These are phyloP conservation scores for Nakaseomyces nivariensis DNA, from an alignment of 1,139 yeast species.

Conservation along the genomic window DNA sequence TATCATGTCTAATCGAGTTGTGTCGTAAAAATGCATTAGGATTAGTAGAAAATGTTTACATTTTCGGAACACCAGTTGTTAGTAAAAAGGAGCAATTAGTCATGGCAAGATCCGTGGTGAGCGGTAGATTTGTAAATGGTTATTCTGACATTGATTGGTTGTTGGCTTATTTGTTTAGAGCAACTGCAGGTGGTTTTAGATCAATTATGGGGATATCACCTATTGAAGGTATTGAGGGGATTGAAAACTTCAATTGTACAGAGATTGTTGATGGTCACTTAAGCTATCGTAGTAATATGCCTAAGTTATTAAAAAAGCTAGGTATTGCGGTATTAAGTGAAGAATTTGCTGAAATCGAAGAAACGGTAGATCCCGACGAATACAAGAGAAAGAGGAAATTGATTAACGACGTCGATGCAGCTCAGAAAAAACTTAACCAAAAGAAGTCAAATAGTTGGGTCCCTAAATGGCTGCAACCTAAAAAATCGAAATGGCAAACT, in stretches of 20 bases:
- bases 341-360: slow-evolving; percentile 91
- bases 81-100: slow-evolving; percentile 70
- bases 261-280: slow-evolving; percentile 88
- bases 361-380: slow-evolving; percentile 78
- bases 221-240: slow-evolving; percentile 48
- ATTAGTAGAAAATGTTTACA: slow-evolving; percentile 73
- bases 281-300: slow-evolving; percentile 92
- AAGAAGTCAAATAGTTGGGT: slow-evolving; percentile 37
- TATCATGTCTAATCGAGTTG: slow-evolving; percentile 79
- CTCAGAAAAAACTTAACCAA: slow-evolving; percentile 50
- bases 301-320: slow-evolving; percentile 54
- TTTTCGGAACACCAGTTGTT: slow-evolving; percentile 86
- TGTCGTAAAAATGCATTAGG: slow-evolving; percentile 85
- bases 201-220: slow-evolving; percentile 86
- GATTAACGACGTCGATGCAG: slow-evolving; percentile 76
- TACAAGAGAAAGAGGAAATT: slow-evolving; percentile 71
- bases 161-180: slow-evolving; percentile 86
- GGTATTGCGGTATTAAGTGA: slow-evolving; percentile 83
- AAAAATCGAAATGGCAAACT: slow-evolving; percentile 47
- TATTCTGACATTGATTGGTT: slow-evolving; percentile 94
- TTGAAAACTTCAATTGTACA: slow-evolving; percentile 83
- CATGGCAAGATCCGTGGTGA: slow-evolving; percentile 74
- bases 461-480: slow-evolving; percentile 64
- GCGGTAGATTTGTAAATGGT: slow-evolving; percentile 86
- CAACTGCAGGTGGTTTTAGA: slow-evolving; percentile 89